phyloP scores from a whole-genome alignment of 2,329 filamentous ascomycete species.

The Knoxdaviesia proteae region DNA sequence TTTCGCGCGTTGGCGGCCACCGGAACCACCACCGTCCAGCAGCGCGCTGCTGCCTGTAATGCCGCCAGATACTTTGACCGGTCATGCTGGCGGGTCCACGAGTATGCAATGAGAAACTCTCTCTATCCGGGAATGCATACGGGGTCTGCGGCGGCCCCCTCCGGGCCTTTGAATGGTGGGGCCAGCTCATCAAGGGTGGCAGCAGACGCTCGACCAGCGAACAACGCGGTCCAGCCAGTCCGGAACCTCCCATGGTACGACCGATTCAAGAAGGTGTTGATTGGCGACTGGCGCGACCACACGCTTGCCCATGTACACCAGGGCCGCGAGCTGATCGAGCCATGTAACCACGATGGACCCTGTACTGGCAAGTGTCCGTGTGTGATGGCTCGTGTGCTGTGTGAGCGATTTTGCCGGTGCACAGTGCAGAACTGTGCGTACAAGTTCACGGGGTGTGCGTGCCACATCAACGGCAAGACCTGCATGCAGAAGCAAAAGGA shows the following conservation, averaged over 20 bases:
- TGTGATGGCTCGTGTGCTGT: conserved; percentile 37
- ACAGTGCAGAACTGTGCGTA: conserved; percentile 35
- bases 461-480: conserved; percentile 36
- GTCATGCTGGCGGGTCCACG: conserved; percentile 28
- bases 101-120: conserved; percentile 7
- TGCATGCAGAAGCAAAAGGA: conserved; percentile 36
- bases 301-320: conserved; percentile 34
- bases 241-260: conserved; percentile 34
- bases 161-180: too few species aligned
- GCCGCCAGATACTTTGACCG: conserved; percentile 28
- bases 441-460: conserved; percentile 47
- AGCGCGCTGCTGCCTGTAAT: conserved; percentile 23
- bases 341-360: conserved; percentile 48
- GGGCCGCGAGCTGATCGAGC: conserved; percentile 34
- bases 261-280: conserved; percentile 29
- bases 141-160: conserved; percentile 8
- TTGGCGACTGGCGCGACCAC: conserved; percentile 33
- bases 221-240: conserved; percentile 9
- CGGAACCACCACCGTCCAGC: conserved; percentile 18
- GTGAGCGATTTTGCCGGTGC: conserved; percentile 53
- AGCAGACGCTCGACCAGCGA: too few species aligned
- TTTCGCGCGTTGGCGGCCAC: conserved; percentile 25
- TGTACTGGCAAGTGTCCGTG: conserved; percentile 47
- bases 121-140: too few species aligned
- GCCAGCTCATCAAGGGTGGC: too few species aligned